phyloP scores from a whole-genome alignment of 2,329 filamentous ascomycete species.

The Arthrocladium fulminans region DNA sequence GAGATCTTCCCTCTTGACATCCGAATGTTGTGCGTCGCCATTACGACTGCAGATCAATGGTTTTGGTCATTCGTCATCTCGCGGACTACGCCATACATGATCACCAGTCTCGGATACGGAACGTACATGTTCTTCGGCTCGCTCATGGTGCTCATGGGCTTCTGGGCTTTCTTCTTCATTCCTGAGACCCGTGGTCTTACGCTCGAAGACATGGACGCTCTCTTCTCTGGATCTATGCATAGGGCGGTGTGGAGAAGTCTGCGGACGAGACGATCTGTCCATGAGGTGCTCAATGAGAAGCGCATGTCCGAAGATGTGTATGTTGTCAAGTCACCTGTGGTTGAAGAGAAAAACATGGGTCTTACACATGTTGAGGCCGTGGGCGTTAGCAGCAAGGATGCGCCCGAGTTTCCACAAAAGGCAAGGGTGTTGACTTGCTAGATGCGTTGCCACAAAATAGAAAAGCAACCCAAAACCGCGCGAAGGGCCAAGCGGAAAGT shows the following conservation, averaged over 20 bases:
- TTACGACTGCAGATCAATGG: conserved; percentile 55
- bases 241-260: neutral
- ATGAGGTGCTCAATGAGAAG: neutral
- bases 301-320: neutral
- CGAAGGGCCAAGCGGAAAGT: neutral
- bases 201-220: conserved; percentile 19
- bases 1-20: conserved; percentile 62
- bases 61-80: conserved; percentile 9
- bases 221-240: conserved; percentile 11
- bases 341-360: neutral
- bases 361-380: neutral
- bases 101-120: conserved; percentile 2
- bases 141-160: conserved; percentile 54
- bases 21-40: conserved; percentile 56
- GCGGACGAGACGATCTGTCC: neutral
- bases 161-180: conserved; percentile 36
- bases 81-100: conserved; percentile 7
- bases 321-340: neutral
- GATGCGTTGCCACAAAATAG: neutral
- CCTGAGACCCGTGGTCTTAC: conserved; percentile 60
- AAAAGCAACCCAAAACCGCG: neutral
- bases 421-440: conserved; percentile 1
- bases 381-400: conserved; percentile 1
- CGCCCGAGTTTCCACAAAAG: neutral
- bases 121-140: conserved; percentile 8